Conservation (phyloP, 192 early-diverging fungal species). For the Backusella liffmaniae region DNA sequence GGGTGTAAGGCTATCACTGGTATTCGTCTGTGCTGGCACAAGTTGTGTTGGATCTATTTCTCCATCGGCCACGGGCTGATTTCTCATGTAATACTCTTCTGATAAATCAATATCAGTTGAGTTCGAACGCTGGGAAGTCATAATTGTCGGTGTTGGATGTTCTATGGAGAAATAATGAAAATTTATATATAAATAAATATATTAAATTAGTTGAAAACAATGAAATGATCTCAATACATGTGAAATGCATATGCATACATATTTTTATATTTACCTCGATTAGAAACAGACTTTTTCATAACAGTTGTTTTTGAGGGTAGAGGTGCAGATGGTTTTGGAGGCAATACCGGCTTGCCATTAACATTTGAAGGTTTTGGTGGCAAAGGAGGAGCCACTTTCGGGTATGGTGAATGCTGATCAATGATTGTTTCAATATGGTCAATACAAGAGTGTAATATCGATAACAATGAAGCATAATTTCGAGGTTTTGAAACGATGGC, state of each 20-base stretch:
- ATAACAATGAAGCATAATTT: neutral
- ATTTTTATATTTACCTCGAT: neutral
- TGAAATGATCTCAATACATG: neutral
- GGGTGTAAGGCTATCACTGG: slow-evolving; percentile 42
- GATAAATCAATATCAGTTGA: slow-evolving; percentile 3
- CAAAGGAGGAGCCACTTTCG: neutral
- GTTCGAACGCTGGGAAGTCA: slow-evolving; percentile 30
- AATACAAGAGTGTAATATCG: slow-evolving; percentile 10
- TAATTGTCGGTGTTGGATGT: neutral
- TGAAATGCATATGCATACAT: neutral
- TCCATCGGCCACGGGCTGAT: neutral
- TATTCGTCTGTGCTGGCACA: slow-evolving; percentile 44
- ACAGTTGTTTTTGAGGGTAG: neutral
- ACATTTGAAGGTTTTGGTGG: slow-evolving; percentile 18
- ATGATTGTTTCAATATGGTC: slow-evolving; percentile 13
- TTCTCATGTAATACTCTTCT: neutral
- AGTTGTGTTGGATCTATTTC: slow-evolving; percentile 50
- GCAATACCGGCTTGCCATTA: slow-evolving; percentile 13
- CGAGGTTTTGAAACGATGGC: slow-evolving; percentile 13
- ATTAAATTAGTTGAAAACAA: no score
- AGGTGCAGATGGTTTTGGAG: slow-evolving; percentile 8
- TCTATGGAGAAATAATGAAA: neutral
- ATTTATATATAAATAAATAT: neutral
- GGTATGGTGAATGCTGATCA: slow-evolving; percentile 6
- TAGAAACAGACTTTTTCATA: slow-evolving; percentile 9